These are phyloP conservation scores for Capsicum rhomboideum DNA, from an alignment of 257 asterid genomes.

Conservation along the genomic window DNA sequence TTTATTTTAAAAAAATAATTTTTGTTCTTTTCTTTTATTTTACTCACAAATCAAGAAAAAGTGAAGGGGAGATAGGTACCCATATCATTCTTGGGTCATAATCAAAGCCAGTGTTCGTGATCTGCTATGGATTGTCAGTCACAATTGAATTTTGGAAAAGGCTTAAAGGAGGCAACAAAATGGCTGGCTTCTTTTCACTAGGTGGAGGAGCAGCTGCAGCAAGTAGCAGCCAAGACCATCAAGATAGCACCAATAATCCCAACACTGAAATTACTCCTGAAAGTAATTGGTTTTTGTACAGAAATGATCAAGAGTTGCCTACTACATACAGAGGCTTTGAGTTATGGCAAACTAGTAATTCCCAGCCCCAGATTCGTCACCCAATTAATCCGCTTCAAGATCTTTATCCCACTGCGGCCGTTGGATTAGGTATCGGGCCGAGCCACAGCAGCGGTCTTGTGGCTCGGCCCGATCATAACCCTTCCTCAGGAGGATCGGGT, in stretches of 20 bases:
- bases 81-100: slow-evolving; percentile 23
- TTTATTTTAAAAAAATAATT: not conserved
- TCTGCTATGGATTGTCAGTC: slow-evolving; percentile 45
- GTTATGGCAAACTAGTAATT: slow-evolving; percentile 54
- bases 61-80: slow-evolving; percentile 22
- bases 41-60: slow-evolving; percentile 30
- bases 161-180: slow-evolving; percentile 13
- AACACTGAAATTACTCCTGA: slow-evolving; percentile 43
- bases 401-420: slow-evolving; percentile 44
- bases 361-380: slow-evolving; percentile 9
- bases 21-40: slow-evolving; percentile 20
- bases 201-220: slow-evolving; percentile 26
- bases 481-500: slow-evolving; percentile 20
- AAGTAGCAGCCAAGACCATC: slow-evolving; percentile 3
- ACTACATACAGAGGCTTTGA: slow-evolving; percentile 66
- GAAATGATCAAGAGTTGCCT: slow-evolving; percentile 38
- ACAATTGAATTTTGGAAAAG: slow-evolving; percentile 23
- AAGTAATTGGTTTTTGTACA: slow-evolving; percentile 53
- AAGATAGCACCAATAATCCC: slow-evolving; percentile 24
- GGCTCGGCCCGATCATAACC: slow-evolving; percentile 29
- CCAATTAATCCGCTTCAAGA: slow-evolving; percentile 50
- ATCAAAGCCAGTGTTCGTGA: slow-evolving; percentile 32
- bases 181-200: slow-evolving; percentile 92
- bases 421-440: slow-evolving; percentile 45
- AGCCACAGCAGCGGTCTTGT: slow-evolving; percentile 17